Base-by-base conservation (phyloP, 2,329 filamentous ascomycete species). In the Fusarium anguioides region DNA sequence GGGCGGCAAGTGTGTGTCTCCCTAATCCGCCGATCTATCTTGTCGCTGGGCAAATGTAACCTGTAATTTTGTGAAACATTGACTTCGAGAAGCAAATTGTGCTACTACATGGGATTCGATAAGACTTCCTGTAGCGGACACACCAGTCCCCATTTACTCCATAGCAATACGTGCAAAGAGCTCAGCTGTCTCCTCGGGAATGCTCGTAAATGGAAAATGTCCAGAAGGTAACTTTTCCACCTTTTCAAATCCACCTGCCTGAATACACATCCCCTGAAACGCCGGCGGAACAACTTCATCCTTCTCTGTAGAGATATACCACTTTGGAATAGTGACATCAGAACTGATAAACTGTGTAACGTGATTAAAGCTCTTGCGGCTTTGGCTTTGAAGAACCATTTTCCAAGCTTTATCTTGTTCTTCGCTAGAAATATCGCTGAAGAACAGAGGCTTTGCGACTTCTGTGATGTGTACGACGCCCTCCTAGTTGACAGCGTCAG, bases 211-310 rank as follows among this genome's bases (percentile, higher is more conserved):
- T 0, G 53, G 56, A 0, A 59, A 60, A 42, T 60, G 42, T 0
- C 56, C 56, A 0, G 56, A 59, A 0, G 53, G 8, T 3, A 50
- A 8, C 18, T 26, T 42, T 23, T 60, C 56, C 2, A 59, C 52
- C 5, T 23, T 42, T 0, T 24, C 15, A 2, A 60, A 60, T 0
- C 36, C 36, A 0, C 53, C 53, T 6, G n/a, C 12, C 0, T 50
- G 36, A 0, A 59, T 17, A 3, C 21, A 2, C 8, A 42, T 39
- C 5, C 50, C 53, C 1, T 59, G 56, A 0, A 21, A 4, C 3
- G 9, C 2, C 0, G n/a, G 36, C 2, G 42, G n/a, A 8, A 50
- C 20, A 2, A 17, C 17, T 0, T 42, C 3, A 6, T 59, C 56
- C 1, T 60, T 59, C 0, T 50, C 42, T 4, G 36, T 59, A 0